These are phyloP conservation scores for Closterium sp. DNA, from an alignment of 139 green algal species.

Conservation along the genomic window DNA sequence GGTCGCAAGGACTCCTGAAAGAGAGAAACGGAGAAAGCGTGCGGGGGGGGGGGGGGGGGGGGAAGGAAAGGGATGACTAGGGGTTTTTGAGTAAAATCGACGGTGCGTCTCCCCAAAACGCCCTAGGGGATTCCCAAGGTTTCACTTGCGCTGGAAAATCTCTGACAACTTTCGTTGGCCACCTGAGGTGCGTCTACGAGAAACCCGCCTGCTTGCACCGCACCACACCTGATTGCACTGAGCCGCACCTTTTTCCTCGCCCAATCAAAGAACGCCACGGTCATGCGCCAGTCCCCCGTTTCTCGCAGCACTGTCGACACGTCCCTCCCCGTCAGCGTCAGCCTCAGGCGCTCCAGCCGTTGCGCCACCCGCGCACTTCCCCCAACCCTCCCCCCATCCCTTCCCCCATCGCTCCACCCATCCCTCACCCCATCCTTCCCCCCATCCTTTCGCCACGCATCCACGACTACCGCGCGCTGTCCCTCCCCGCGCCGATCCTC, in stretches of 20 bases:
- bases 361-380: not conserved
- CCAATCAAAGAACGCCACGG: not conserved
- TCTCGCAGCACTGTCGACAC: not conserved
- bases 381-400: not conserved
- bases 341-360: not conserved
- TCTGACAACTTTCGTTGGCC: too few relatives aligned
- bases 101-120: too few relatives aligned
- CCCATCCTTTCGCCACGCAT: not conserved
- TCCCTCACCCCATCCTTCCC: not conserved
- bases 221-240: too few relatives aligned
- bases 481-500: not conserved
- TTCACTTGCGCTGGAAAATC: too few relatives aligned
- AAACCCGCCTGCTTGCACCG: too few relatives aligned
- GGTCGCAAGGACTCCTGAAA: not conserved
- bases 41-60: too few relatives aligned
- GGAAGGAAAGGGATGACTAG: too few relatives aligned
- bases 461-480: too few relatives aligned
- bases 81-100: too few relatives aligned
- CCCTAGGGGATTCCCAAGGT: too few relatives aligned
- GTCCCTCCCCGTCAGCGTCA: not conserved
- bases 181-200: too few relatives aligned
- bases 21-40: too few relatives aligned
- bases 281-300: not conserved
- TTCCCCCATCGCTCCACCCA: not conserved
- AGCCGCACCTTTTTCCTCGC: not conserved